phyloP scores from a whole-genome alignment of 2,329 filamentous ascomycete species.

The Sarocladiaceae sp. region DNA sequence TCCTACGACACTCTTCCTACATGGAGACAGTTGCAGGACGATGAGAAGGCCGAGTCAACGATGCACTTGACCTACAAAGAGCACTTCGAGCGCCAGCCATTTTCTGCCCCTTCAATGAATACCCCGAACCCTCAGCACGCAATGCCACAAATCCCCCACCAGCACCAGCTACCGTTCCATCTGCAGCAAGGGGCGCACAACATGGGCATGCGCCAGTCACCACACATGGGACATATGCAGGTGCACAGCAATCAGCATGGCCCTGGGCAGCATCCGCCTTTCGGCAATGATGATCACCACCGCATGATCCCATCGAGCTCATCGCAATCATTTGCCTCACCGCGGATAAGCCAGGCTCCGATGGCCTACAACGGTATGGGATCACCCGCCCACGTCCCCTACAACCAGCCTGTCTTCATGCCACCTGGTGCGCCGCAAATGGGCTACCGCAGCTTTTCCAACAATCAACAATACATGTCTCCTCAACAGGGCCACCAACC shows the following conservation, averaged over 20 bases:
- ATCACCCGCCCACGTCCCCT: conserved; percentile 63
- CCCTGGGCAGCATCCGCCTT: conserved; percentile 58
- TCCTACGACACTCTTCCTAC: conserved; percentile 80
- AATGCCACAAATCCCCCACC: conserved; percentile 68
- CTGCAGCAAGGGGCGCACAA: conserved; percentile 68
- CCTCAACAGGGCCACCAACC: conserved; percentile 67
- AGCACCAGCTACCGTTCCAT: conserved; percentile 78
- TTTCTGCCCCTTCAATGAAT: conserved; percentile 50
- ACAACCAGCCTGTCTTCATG: conserved; percentile 67
- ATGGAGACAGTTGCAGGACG: conserved; percentile 68
- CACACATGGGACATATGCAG: conserved; percentile 72
- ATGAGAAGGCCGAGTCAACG: conserved; percentile 62
- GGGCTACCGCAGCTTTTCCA: conserved; percentile 63
- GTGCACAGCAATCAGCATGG: conserved; percentile 68
- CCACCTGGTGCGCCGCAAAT: conserved; percentile 65
- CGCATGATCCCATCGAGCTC: conserved; percentile 85
- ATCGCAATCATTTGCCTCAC: conserved; percentile 78
- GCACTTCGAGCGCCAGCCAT: conserved; percentile 66
- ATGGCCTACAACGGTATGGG: conserved; percentile 67
- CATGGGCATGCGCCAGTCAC: conserved; percentile 61
- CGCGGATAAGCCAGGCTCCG: conserved; percentile 64
- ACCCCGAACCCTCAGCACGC: conserved; percentile 65
- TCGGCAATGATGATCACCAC: conserved; percentile 70
- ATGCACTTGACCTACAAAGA: conserved; percentile 66
- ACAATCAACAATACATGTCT: conserved; percentile 63